Conservation (phyloP, 805 yeast genomes). For the Cyberlindnera maritima region DNA sequence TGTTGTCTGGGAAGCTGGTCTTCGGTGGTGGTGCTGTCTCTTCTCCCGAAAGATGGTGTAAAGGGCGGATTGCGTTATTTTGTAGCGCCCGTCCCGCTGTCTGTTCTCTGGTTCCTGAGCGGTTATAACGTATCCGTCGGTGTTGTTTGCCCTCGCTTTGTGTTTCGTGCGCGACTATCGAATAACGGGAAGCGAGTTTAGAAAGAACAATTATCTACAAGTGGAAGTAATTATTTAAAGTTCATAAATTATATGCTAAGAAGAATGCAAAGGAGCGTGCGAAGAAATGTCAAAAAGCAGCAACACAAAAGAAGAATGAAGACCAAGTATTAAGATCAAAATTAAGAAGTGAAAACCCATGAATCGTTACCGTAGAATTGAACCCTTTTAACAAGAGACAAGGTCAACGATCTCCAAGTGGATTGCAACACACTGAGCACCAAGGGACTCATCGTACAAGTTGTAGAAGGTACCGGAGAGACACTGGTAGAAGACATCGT, state of each 20-base stretch:
- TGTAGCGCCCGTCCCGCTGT: too few relatives aligned
- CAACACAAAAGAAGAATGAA: not conserved
- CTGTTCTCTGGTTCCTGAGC: too few relatives aligned
- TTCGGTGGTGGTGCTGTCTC: too few relatives aligned
- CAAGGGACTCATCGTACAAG: conserved; percentile 64
- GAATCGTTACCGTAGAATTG: not conserved
- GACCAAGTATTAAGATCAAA: not conserved
- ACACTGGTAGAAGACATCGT: conserved; percentile 69
- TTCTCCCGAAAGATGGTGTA: too few relatives aligned
- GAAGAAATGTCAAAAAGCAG: not conserved
- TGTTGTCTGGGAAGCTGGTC: too few relatives aligned
- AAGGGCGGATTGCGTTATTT: too few relatives aligned
- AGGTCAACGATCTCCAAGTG: conserved; percentile 57
- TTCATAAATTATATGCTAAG: conserved; percentile 2
- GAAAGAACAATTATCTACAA: too few relatives aligned
- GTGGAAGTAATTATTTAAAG: not conserved
- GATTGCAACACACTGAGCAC: conserved; percentile 61
- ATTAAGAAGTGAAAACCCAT: conserved; percentile 1
- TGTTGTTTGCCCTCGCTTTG: too few relatives aligned
- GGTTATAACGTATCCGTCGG: too few relatives aligned
- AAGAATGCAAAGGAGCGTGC: not conserved
- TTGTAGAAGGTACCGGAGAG: conserved; percentile 75
- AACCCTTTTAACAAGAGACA: conserved; percentile 41
- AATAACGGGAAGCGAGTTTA: too few relatives aligned
- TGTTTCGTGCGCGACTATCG: too few relatives aligned